Conservation (phyloP, 805 yeast genomes). For the Cyberlindnera nakhonratchasimensis region DNA sequence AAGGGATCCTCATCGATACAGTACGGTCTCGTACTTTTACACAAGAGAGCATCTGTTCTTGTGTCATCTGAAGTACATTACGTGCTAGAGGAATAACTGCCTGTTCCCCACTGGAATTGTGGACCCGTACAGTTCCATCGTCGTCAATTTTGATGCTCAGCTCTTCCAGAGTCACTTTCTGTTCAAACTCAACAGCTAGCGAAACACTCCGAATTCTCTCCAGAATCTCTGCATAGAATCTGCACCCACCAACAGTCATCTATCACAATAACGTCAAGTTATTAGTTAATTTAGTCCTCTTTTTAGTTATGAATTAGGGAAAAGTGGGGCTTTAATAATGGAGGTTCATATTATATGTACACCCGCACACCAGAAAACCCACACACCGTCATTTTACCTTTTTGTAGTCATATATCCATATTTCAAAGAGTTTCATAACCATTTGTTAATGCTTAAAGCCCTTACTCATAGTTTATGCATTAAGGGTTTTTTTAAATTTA, state of each 20-base stretch:
- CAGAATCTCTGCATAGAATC: slow-evolving; percentile 16
- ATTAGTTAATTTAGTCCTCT: no score
- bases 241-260: not conserved
- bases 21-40: slow-evolving; percentile 4
- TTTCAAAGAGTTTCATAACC: no score
- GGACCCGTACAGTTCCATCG: not conserved
- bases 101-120: not conserved
- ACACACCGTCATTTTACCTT: no score
- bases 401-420: no score
- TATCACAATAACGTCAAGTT: no score
- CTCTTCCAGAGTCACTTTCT: not conserved
- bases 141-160: not conserved
- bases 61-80: not conserved
- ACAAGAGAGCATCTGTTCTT: slow-evolving; percentile 7
- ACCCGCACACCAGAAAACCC: no score
- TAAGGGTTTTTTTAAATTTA: no score
- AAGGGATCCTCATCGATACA: slow-evolving; percentile 17
- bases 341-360: no score
- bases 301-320: no score
- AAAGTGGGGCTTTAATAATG: no score
- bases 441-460: no score
- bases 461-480: no score
- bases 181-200: slow-evolving; percentile 9
- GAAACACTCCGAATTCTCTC: slow-evolving; percentile 18
- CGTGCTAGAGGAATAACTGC: not conserved